Percentiles rank a stretch among this genome's conserved stretches.
phyloP scores from a whole-genome alignment of 495 filamentous ascomycete species.

The Oleoguttula mirabilis region DNA sequence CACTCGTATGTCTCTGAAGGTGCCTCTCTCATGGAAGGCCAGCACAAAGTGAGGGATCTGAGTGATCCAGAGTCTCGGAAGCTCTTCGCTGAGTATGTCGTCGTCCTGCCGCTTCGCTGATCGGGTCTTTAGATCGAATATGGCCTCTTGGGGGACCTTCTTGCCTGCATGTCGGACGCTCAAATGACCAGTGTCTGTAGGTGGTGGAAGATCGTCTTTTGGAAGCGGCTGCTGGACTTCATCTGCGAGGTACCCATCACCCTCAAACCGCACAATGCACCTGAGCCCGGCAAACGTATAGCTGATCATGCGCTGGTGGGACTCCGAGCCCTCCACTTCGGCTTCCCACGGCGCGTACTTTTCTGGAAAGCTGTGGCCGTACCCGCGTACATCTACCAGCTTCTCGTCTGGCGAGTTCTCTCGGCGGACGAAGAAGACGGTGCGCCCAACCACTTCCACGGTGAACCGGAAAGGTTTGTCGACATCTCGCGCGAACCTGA shows the following conservation, averaged over 20 bases:
- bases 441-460: conserved; percentile 46
- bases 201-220: neutral
- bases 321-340: conserved; percentile 38
- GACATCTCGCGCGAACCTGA: conserved; percentile 40
- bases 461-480: conserved; percentile 45
- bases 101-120: conserved; percentile 28
- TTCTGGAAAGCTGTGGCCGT: conserved; percentile 53
- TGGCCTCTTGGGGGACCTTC: conserved; percentile 33
- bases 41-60: conserved; percentile 53
- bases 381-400: conserved; percentile 44
- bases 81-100: conserved; percentile 35
- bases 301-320: conserved; percentile 50
- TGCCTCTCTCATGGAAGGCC: conserved; percentile 43
- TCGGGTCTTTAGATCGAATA: conserved; percentile 62
- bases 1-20: conserved; percentile 43
- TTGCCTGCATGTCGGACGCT: neutral
- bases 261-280: conserved; percentile 47
- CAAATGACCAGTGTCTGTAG: neutral
- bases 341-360: conserved; percentile 48
- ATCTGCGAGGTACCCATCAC: conserved; percentile 44
- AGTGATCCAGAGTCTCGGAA: conserved; percentile 47
- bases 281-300: conserved; percentile 47
- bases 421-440: conserved; percentile 49
- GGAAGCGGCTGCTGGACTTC: neutral
- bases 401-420: conserved; percentile 43